Conservation (phyloP, 148 eudicot species). For the Chenopodium berlandieri region DNA sequence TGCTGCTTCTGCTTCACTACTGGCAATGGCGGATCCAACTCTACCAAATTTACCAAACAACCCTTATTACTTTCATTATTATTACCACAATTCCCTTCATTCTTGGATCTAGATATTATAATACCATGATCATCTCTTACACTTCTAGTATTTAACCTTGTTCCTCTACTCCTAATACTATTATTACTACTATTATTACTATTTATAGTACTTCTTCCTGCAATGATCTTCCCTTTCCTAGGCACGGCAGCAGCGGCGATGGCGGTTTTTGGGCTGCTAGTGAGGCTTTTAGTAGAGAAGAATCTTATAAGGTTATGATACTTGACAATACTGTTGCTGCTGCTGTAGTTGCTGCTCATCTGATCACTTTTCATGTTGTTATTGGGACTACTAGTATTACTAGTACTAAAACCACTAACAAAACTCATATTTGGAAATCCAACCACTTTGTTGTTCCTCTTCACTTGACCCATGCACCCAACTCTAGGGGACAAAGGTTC, state of each 20-base stretch:
- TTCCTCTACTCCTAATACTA: not conserved
- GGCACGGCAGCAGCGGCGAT: conserved; percentile 2
- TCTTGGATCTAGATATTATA: conserved; percentile 17
- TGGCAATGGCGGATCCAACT: conserved; percentile 80
- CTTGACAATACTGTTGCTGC: conserved; percentile 21
- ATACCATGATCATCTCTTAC: conserved; percentile 2
- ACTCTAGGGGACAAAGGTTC: conserved; percentile 65
- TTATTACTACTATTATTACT: not conserved
- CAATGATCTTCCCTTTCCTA: conserved; percentile 9
- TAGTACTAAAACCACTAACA: not conserved
- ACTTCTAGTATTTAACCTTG: not conserved
- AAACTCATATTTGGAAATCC: conserved; percentile 29
- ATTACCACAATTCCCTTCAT: not conserved
- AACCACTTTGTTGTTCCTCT: conserved; percentile 50
- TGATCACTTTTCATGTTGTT: conserved; percentile 8
- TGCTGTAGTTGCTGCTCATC: not conserved
- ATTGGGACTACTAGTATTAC: not conserved
- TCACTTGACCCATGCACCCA: conserved; percentile 71
- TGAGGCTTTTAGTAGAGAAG: conserved; percentile 42
- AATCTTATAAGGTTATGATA: conserved; percentile 42
- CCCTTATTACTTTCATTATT: not conserved
- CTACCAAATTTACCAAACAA: conserved; percentile 37
- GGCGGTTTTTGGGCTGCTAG: conserved; percentile 24
- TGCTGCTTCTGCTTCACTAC: conserved; percentile 44
- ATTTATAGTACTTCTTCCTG: not conserved